These are phyloP conservation scores for Pseudogymnoascus sp. DNA, from an alignment of 2,329 filamentous ascomycete species.

Conservation along the genomic window DNA sequence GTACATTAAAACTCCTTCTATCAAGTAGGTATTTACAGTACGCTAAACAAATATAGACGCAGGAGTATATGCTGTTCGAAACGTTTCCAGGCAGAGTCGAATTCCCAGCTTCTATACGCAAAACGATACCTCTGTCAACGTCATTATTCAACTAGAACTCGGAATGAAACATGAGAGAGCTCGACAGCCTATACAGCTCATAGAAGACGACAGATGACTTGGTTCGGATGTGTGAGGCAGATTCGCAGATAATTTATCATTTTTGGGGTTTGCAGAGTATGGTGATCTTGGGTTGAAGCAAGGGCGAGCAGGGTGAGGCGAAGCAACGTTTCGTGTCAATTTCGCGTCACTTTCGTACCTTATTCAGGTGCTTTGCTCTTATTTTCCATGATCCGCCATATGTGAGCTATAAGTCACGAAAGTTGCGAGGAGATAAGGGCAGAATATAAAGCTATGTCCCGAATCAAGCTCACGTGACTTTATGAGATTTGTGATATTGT, in stretches of 20 bases:
- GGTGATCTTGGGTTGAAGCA: no score
- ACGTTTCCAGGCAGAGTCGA: neutral
- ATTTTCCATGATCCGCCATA: no score
- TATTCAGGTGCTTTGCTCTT: no score
- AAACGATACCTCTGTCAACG: neutral
- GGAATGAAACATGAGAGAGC: neutral
- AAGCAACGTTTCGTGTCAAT: no score
- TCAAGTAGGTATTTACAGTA: neutral
- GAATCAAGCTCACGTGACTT: no score
- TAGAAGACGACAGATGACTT: neutral
- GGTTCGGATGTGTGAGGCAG: neutral
- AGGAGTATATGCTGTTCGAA: neutral
- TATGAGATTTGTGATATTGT: no score
- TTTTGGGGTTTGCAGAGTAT: neutral
- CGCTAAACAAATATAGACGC: neutral
- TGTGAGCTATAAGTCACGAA: no score
- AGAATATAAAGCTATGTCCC: no score
- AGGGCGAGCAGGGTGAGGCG: no score
- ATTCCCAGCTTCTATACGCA: neutral
- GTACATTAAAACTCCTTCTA: neutral
- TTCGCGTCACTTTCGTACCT: no score
- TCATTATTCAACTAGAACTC: neutral
- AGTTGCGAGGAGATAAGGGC: no score
- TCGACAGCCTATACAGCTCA: neutral
- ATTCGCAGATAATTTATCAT: neutral